Evolutionary conservation across 1,284 basidiomycete genomes (phyloP), one percentile per base, ranked within the genome.

Genomic region (Pseudozyma tsukubaensis): DNA sequence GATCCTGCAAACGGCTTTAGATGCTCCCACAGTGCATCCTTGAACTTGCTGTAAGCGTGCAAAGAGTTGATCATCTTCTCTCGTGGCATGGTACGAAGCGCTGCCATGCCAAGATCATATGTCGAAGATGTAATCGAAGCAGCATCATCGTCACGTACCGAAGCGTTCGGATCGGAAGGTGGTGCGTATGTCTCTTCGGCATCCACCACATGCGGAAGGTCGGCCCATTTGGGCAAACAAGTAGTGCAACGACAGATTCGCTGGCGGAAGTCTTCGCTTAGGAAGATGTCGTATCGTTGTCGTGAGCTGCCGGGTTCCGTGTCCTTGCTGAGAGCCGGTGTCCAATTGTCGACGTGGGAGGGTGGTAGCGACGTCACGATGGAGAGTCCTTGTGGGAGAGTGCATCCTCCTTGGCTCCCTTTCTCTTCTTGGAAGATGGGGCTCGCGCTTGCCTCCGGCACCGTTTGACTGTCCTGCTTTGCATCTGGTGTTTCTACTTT

Each of bases 101-200:
- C 84, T 19, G 81, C 81, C 71, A 85, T 79, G n/a, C 83, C 85
- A 34, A 85, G 75, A 50, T 86, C 85, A 66, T 85, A 84, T 11
- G 83, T 85, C 11, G 83, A 84, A 59, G 77, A 74, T 9, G 70
- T 67, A 49, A 62, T 53, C 1, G 67, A 78, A 4, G 66, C 73
- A 3, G 71, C 75, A 32, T 80, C 81, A 50, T 73, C 66, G 8
- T 72, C 78, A n/a, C 52, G 62, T 43, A 72, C 70, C 0, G 72
- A 76, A 6, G 59, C 65, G 2, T 72, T 66, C 7, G 63, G 72
- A 34, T 72, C 60, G 13, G 56, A 69, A 0, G 85, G 83, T 37
- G 85, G 85, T 2, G 82, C 82, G 52, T 85, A 85, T 4, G 82
- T 80, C 40, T 81, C 80, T 57, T 86, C 85, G 35, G 85, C 84